Percentiles rank a stretch among this genome's conserved stretches.
Conservation (phyloP, 2,329 filamentous ascomycete species). For the Penicillium sp. region DNA sequence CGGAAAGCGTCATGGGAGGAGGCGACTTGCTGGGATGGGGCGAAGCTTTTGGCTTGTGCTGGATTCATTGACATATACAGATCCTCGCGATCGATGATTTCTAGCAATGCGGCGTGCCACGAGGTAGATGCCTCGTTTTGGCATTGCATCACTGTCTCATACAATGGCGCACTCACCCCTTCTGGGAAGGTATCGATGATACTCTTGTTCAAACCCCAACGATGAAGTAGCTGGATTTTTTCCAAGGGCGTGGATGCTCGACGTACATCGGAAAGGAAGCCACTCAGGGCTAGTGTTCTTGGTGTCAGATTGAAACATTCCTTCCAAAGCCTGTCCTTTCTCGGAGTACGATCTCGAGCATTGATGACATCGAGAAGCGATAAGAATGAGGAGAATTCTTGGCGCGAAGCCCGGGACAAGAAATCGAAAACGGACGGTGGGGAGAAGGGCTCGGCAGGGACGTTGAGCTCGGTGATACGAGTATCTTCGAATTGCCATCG, state of each 20-base stretch:
- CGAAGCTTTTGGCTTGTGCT: slow-evolving; percentile 34
- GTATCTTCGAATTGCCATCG: slow-evolving; percentile 53
- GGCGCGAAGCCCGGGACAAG: slow-evolving; percentile 40
- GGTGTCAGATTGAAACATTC: slow-evolving; percentile 47
- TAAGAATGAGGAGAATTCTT: slow-evolving; percentile 39
- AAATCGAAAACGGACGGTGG: slow-evolving; percentile 57
- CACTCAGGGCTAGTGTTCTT: slow-evolving; percentile 63
- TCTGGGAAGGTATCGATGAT: slow-evolving; percentile 81
- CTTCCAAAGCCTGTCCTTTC: slow-evolving; percentile 29
- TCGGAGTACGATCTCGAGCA: slow-evolving; percentile 22
- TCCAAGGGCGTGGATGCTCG: slow-evolving; percentile 49
- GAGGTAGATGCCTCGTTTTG: slow-evolving; percentile 72
- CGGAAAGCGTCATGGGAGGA: slow-evolving; percentile 61
- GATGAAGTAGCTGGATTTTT: slow-evolving; percentile 67
- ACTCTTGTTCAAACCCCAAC: slow-evolving; percentile 56
- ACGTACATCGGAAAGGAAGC: slow-evolving; percentile 57
- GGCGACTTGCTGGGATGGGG: slow-evolving; percentile 31
- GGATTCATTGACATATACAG: slow-evolving; percentile 60
- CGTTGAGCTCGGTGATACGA: slow-evolving; percentile 38
- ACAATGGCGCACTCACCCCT: slow-evolving; percentile 70
- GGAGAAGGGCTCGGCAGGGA: slow-evolving; percentile 47
- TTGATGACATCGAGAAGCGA: slow-evolving; percentile 47
- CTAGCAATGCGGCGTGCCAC: slow-evolving; percentile 67
- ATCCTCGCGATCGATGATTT: slow-evolving; percentile 75
- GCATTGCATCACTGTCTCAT: slow-evolving; percentile 77